A percentile compares a stretch with the other conserved stretches of the same genome.
Evolutionary conservation across 1,284 basidiomycete genomes (phyloP).

Genomic region (Ganoderma multipileum): DNA sequence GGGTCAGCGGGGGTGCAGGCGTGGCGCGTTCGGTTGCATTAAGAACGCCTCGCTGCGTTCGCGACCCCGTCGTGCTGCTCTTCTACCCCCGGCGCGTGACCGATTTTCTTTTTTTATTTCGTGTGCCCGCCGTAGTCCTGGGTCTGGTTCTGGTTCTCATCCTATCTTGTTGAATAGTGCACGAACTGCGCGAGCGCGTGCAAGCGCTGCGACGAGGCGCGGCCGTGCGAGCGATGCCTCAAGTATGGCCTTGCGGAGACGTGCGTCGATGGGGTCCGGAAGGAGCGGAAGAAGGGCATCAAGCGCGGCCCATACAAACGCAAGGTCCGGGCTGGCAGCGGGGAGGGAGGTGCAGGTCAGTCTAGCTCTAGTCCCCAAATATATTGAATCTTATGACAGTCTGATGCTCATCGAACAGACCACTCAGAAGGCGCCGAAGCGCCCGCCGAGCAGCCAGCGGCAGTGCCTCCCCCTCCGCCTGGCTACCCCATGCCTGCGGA

Average conservation of each 20-base stretch:
- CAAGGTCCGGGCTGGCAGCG: slow-evolving; percentile 57
- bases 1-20: neutral
- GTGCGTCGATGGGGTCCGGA: slow-evolving; percentile 79
- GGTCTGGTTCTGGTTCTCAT: slow-evolving; percentile 1
- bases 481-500: slow-evolving; percentile 55
- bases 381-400: slow-evolving; percentile 36
- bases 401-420: neutral
- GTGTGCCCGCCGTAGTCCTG: too few species aligned
- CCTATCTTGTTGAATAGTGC: slow-evolving; percentile 52
- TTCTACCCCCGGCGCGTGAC: neutral
- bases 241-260: slow-evolving; percentile 79
- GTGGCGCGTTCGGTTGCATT: slow-evolving; percentile 5
- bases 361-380: slow-evolving; percentile 16
- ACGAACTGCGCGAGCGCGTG: slow-evolving; percentile 88
- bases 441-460: slow-evolving; percentile 34
- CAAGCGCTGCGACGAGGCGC: slow-evolving; percentile 83
- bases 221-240: slow-evolving; percentile 82
- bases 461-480: slow-evolving; percentile 36
- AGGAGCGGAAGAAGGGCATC: slow-evolving; percentile 86
- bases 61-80: neutral
- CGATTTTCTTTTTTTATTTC: neutral
- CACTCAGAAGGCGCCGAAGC: neutral
- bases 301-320: slow-evolving; percentile 89
- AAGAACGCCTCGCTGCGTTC: slow-evolving; percentile 9
- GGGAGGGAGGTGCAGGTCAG: slow-evolving; percentile 26